phyloP scores from a whole-genome alignment of 202 grass and related monocot species.

The Setaria italica region DNA sequence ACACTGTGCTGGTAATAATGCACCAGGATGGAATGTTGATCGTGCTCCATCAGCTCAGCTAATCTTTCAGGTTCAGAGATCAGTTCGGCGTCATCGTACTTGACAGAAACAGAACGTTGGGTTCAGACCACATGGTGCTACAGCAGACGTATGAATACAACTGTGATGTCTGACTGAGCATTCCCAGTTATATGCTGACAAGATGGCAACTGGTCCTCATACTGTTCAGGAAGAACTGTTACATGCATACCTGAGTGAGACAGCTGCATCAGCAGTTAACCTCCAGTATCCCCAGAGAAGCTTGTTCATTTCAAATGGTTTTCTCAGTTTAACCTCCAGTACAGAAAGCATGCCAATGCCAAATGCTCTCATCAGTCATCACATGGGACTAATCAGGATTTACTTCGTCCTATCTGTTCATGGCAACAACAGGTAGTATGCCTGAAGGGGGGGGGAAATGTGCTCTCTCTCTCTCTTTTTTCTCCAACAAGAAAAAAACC shows the following conservation, averaged over 20 bases:
- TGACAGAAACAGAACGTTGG: background rate
- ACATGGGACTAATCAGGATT: background rate
- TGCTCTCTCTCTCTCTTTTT: background rate
- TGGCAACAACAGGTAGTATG: background rate
- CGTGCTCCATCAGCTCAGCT: background rate
- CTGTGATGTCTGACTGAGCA: background rate
- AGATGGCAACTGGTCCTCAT: background rate
- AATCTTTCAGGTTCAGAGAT: background rate
- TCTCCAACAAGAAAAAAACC: slow-evolving; percentile 25
- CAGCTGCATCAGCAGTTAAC: background rate
- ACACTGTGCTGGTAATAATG: background rate
- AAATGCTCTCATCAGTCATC: background rate
- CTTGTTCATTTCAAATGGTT: background rate
- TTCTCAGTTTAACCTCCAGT: background rate
- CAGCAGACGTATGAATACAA: background rate
- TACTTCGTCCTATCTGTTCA: background rate
- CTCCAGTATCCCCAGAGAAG: background rate
- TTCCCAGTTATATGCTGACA: slow-evolving; percentile 1
- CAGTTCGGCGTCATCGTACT: background rate
- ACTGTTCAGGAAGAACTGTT: background rate
- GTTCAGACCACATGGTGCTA: background rate
- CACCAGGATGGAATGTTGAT: background rate
- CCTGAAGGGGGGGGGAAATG: background rate
- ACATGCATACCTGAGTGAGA: slow-evolving; percentile 7
- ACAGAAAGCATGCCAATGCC: background rate